Evolutionary conservation across 139 green algal species (phyloP).

Genomic region (Auxenochlorella pyrenoidosa): DNA sequence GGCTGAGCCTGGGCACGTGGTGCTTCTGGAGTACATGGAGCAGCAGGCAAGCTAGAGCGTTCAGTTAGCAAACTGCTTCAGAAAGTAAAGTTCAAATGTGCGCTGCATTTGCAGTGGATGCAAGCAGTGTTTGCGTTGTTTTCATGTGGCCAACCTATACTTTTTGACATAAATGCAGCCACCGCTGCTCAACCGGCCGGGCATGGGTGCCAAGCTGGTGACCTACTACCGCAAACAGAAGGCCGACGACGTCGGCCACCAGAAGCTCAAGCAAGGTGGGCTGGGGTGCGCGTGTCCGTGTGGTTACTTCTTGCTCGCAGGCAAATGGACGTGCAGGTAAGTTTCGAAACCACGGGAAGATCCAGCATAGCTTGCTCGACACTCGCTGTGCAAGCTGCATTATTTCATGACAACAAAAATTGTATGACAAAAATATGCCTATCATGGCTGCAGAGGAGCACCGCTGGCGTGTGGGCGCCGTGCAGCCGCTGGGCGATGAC

Average conservation of each 20-base stretch:
- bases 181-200: slow-evolving; percentile 73
- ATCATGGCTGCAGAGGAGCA: background rate
- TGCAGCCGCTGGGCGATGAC: slow-evolving; percentile 61
- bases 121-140: no score
- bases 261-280: slow-evolving; percentile 24
- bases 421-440: background rate
- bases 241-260: slow-evolving; percentile 51
- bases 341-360: no score
- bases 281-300: no score
- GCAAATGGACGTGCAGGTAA: no score
- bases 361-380: no score
- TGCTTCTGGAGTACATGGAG: slow-evolving; percentile 87
- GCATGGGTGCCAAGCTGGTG: slow-evolving; percentile 80
- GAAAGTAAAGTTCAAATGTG: no score
- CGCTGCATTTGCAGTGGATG: no score
- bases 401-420: no score
- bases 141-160: background rate
- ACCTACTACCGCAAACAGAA: slow-evolving; percentile 79
- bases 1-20: slow-evolving; percentile 61
- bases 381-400: no score
- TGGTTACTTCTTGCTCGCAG: no score
- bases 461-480: slow-evolving; percentile 59
- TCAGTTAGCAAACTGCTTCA: background rate
- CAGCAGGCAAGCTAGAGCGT: slow-evolving; percentile 46
- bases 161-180: slow-evolving; percentile 37